Evolutionary conservation across 2,329 filamentous ascomycete genomes (phyloP).

Genomic region (Orbilia ellipsospora): DNA sequence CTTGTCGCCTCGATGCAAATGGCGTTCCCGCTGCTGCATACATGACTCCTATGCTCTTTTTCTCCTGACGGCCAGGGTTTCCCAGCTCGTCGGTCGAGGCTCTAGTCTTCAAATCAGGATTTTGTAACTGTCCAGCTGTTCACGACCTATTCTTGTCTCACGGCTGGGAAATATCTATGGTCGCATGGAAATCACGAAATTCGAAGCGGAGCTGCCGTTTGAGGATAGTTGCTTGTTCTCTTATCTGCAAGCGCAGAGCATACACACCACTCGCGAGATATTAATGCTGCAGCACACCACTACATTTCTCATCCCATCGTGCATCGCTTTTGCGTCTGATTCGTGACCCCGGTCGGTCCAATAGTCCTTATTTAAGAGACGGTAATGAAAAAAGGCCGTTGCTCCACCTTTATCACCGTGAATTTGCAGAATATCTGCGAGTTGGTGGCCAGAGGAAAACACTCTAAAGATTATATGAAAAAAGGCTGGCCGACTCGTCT

Average conservation of each 20-base stretch:
- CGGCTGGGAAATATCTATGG: not conserved
- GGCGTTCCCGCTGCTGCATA: slow-evolving; percentile 13
- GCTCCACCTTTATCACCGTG: slow-evolving; percentile 23
- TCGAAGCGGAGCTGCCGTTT: slow-evolving; percentile 5
- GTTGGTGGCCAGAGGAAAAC: not conserved
- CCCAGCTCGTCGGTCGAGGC: slow-evolving; percentile 6
- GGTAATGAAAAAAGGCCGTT: not conserved
- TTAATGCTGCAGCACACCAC: slow-evolving; percentile 43
- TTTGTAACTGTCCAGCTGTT: slow-evolving; percentile 8
- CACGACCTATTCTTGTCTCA: slow-evolving; percentile 21
- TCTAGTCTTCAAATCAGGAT: slow-evolving; percentile 22
- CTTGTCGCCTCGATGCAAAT: slow-evolving; percentile 19
- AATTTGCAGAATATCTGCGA: not conserved
- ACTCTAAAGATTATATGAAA: too few relatives aligned
- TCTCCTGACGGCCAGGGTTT: slow-evolving; percentile 20
- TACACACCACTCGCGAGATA: not conserved
- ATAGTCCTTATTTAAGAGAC: not conserved
- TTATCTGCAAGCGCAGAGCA: slow-evolving; percentile 30
- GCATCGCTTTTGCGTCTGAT: slow-evolving; percentile 28
- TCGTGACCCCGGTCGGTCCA: slow-evolving; percentile 11
- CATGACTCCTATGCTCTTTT: slow-evolving; percentile 4
- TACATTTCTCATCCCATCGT: slow-evolving; percentile 31
- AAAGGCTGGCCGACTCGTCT: not conserved
- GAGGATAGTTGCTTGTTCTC: slow-evolving; percentile 7
- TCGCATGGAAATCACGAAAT: slow-evolving; percentile 8